A percentile compares a stretch with the other conserved stretches of the same genome.
Conservation (phyloP, 1,139 yeast genomes). For the Meyerozyma smithsonii region DNA sequence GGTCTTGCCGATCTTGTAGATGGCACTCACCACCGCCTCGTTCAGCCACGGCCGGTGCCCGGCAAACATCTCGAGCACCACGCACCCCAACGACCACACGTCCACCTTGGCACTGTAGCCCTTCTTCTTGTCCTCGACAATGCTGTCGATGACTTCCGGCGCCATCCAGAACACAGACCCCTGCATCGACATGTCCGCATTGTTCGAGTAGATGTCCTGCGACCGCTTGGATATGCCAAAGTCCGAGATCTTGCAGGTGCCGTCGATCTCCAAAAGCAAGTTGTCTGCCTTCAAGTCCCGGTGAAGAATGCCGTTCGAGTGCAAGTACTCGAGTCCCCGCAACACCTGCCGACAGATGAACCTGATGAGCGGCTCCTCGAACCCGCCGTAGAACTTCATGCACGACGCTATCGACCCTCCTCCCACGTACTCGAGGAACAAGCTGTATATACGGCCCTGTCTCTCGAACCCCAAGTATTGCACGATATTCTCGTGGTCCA, state of each 20-base stretch:
- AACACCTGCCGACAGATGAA: constrained; percentile 78
- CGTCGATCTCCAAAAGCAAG: constrained; percentile 80
- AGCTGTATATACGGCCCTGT: constrained; percentile 67
- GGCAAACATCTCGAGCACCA: constrained; percentile 90
- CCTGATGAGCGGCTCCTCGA: constrained; percentile 72
- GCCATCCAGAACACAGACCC: constrained; percentile 99
- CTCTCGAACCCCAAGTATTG: constrained; percentile 93
- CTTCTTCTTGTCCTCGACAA: constrained; percentile 69
- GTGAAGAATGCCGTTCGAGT: constrained; percentile 82
- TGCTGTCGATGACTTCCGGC: constrained; percentile 90
- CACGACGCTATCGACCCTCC: constrained; percentile 96
- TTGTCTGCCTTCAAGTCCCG: constrained; percentile 97
- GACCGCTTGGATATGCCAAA: constrained; percentile 94
- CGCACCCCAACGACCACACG: constrained; percentile 93
- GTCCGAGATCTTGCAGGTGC: constrained; percentile 93
- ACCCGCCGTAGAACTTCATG: constrained; percentile 76
- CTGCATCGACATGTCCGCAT: constrained; percentile 90
- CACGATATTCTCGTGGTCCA: constrained; percentile 91
- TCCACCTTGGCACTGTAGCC: constrained; percentile 97
- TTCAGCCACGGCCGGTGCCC: constrained; percentile 84
- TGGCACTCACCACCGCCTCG: constrained; percentile 73
- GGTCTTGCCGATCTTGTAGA: constrained; percentile 68
- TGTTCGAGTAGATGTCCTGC: constrained; percentile 80
- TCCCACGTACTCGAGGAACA: constrained; percentile 92
- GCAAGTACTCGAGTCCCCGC: constrained; percentile 80